Evolutionary conservation across 192 early-diverging fungal species (phyloP), one percentile per base, ranked within the genome.

Genomic region (Oehlia diaphana): DNA sequence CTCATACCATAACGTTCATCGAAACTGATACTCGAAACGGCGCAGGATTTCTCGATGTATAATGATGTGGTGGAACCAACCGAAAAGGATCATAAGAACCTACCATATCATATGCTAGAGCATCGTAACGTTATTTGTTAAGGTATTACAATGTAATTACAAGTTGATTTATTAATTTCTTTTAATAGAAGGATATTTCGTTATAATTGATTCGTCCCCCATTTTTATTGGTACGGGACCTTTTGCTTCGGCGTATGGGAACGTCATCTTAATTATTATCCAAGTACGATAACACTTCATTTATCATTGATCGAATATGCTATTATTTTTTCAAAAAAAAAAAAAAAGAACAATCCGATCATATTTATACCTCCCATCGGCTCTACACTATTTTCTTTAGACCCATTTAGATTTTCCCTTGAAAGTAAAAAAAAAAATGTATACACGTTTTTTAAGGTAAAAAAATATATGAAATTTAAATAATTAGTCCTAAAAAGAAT

Each of bases 11-110:
- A 37, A 82, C 85, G 81, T 87, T 84, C 9, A 82, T 84, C 1
- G 80, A 67, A 13, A 91, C 84, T 21, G 84, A 84, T 26, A 92
- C 85, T 12, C 80, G 72, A 74, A 92, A 90, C 5, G 91, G 91
- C 23, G 89, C 84, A 9, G 84, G 83, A 50, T 88, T 62, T 53
- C 85, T 75, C 21, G 82, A 79, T 31, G 79, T 83, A 67, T 87
- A 87, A 13, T 87, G 81, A 26, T 81, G 72, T 9, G 88, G 78
- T 13, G 87, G 87, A 12, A 91, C 82, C 64, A 91, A 70, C 65
- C 83, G 84, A 71, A 91, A 91, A 6, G 89, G 90, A 70, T 90
- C 89, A 80, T 89, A 86, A 14, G 72, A 35, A 16, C 53, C 72
- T 5, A 70, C 68, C 68, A 70, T 70, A 19, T 65, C 42, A 26